These are phyloP conservation scores for Emergomyces orientalis DNA, from an alignment of 2,329 filamentous ascomycete genomes.

Conservation along the genomic window DNA sequence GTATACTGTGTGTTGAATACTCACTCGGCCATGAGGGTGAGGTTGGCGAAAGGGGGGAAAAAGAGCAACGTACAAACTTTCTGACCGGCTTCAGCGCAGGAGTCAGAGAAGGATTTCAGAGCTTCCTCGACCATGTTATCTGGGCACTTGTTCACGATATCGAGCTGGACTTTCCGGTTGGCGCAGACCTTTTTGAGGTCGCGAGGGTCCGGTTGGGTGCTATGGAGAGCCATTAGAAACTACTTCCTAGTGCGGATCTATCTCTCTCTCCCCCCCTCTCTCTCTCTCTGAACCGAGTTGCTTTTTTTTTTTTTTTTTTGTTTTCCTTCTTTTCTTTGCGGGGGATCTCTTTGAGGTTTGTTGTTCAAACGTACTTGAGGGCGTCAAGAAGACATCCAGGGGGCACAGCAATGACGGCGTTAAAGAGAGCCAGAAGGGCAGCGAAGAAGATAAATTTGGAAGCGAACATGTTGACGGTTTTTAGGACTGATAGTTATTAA, in stretches of 20 bases:
- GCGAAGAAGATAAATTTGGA: conserved; percentile 35
- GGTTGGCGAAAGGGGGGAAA: background rate
- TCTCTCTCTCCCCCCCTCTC: no score
- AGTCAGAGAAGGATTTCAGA: conserved; percentile 31
- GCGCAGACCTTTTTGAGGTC: conserved; percentile 35
- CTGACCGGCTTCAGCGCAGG: conserved; percentile 33
- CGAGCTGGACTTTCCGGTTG: conserved; percentile 27
- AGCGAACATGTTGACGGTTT: conserved; percentile 35
- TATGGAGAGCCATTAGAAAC: conserved; percentile 20
- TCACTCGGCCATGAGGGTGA: no score
- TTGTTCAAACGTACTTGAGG: conserved; percentile 36
- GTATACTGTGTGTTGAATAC: conserved; percentile 10
- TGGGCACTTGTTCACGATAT: conserved; percentile 31
- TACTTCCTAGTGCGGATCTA: background rate
- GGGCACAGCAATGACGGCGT: conserved; percentile 35
- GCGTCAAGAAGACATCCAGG: conserved; percentile 44
- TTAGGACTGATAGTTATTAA: background rate
- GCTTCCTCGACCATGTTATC: conserved; percentile 24
- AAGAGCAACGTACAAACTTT: conserved; percentile 31
- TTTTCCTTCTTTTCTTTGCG: background rate
- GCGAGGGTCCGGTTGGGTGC: conserved; percentile 29
- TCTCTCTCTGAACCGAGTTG: background rate
- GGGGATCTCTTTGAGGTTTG: background rate
- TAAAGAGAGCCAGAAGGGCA: conserved; percentile 38
- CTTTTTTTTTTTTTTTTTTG: background rate